Base-by-base conservation (phyloP, 75 land plant genomes). In the Adiantum capillusveneris region DNA sequence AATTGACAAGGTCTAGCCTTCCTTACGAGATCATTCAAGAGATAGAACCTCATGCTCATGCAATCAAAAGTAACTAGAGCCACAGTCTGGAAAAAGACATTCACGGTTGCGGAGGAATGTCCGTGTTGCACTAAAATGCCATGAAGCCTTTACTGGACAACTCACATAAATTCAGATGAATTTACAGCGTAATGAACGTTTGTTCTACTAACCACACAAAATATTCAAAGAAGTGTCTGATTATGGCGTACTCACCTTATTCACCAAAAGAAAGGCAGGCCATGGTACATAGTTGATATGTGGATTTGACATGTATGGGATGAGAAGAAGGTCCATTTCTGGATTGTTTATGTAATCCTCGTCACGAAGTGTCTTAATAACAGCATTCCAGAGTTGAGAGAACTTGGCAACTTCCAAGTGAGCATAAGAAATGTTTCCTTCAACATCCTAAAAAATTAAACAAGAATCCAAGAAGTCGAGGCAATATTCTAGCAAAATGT, bases 321-420 rank as follows among this genome's bases (percentile, higher is more conserved):
- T 72, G 29, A 73, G 64, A 63, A 73, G 60, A 25, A 73, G 46
- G 25, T 73, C 69, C 56, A 54, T 73, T 43, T 73, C 76, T 60
- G 57, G 55, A 48, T 60, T 62, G 21, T 57, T 73, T 1, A 73
- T 73, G 14, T 68, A 61, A 53, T 73, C 76, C 34, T 73, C 76
- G 27, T 60, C 65, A n/a, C 71, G 59, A 51, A 73, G 64, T 45
- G 65, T 73, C 14, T 44, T 44, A 34, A 73, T 67, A 11, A 73
- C 71, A 53, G 70, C 65, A 46, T 73, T 73, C 76, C 76, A 73
- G 12, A 73, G 59, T 54, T 66, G 76, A 29, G 75, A 44, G 56
- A 73, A 73, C 44, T 55, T 66, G 41, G 76, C 64, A 19, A 72
- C 71, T 31, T 73, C 50, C 0, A 48, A 19, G 28, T 53, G 53